Base-by-base conservation (phyloP, 2,329 filamentous ascomycete genomes). In the Sporothrix phasma region DNA sequence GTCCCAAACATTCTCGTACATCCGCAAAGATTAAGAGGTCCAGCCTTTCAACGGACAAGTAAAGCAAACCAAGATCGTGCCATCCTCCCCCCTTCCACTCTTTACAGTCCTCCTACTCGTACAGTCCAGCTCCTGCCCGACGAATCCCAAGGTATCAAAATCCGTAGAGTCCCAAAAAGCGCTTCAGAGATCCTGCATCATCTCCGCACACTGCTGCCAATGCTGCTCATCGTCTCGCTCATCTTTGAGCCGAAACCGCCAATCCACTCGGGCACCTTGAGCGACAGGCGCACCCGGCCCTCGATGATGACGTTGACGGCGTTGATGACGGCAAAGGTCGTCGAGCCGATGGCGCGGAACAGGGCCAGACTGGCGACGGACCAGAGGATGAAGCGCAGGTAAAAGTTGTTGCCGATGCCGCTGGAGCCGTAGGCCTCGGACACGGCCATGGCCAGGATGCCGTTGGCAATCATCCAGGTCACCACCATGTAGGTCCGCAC, bases 401-500 rank as follows among this genome's bases (percentile, higher is more conserved):
- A 99, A 73, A 89, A 86, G 78, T 99, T 99, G 70, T 87, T 82
- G 6, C 87, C 87, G 60, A 96, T 87, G 46, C 85, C 79, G 56
- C 81, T 84, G 66, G 82, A 80, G 53, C 84, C 84, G 76, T 97
- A 99, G 3, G 89, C 86, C 76, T 99, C 94, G 5, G 84, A 89
- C 15, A 97, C 88, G 1, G 88, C 85, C 94, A 99, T 99, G 73
- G 90, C 93, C 43, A 99, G 85, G 66, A 96, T 85, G 3, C 89
- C 91, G 74, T 99, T 99, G 70, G 87, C 85, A 41, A 95, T 83
- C 83, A 99, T 91, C 94, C 94, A 99, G 54, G 87, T 83, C 49
- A 96, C 86, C 13, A 99, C 94, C 87, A 99, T 95, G 85, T 99
- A 99, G 0, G 94, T 99, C 63, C 94, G 87, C 61, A 99, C 94